Evolutionary conservation across 1,284 basidiomycete genomes (phyloP), one percentile per base, ranked within the genome.

Genomic region (Irpex lacteus): DNA sequence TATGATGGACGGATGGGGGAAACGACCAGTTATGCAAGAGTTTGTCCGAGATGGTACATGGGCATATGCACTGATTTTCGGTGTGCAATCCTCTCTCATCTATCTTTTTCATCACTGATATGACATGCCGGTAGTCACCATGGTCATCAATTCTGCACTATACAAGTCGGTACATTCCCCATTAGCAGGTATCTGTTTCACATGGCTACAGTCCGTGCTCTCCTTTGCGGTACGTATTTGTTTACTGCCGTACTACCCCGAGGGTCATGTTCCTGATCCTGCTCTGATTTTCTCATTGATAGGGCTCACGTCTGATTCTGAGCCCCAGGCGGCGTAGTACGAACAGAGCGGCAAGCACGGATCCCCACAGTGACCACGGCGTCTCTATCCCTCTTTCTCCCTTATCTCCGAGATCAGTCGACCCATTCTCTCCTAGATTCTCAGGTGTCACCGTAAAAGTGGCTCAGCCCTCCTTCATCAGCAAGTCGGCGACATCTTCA

Each of bases 1-100:
- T 6, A 59, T 70, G 44, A 60, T 60, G 36, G 63, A 66, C 7
- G 70, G 72, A 3, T 71, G 70, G 70, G 70, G 71, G n/a, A 63
- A 64, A 4, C 66, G 69, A n/a, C 67, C 70, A 11, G 63, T 74
- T 38, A 68, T 74, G 66, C 59, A 65, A 47, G 67, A 70, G 49
- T 71, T 74, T 61, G 63, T 73, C 19, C 40, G 66, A 5, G 73
- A 74, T 65, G 73, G 73, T 37, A 73, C 71, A 13, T 74, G 73
- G 73, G 72, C 72, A 11, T 74, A 70, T 59, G 63, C 70, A 5
- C 69, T 73, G 15, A 67, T 73, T 50, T 74, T 74, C 62, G 61
- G 69, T 65, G 34, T 6, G 59, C 19, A 37, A 37, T n/a, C 44
- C 55, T 44, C 19, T 18, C 4, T 18, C 50, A 19, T 36, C 19